These are phyloP conservation scores for Botryotinia globosa DNA, from an alignment of 2,329 filamentous ascomycete species.

Conservation along the genomic window DNA sequence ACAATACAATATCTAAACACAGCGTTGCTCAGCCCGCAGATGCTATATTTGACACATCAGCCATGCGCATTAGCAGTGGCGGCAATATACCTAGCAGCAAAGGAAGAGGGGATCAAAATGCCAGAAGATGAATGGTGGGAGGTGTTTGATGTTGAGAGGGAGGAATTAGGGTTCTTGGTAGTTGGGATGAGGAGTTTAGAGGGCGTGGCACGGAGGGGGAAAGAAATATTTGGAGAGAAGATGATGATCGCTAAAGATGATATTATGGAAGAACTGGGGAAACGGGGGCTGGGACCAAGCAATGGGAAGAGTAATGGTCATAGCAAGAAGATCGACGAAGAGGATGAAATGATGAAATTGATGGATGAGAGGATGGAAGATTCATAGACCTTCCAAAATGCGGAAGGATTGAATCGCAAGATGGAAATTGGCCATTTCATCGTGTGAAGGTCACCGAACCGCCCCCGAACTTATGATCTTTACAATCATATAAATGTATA, in stretches of 20 bases:
- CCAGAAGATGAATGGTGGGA: slow-evolving; percentile 94
- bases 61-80: slow-evolving; percentile 81
- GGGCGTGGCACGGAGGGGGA: slow-evolving; percentile 45
- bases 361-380: slow-evolving; percentile 33
- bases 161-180: slow-evolving; percentile 90
- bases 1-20: slow-evolving; percentile 81
- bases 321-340: neutral
- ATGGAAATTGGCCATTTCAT: too few relatives aligned
- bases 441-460: neutral
- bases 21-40: slow-evolving; percentile 79
- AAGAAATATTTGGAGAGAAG: slow-evolving; percentile 29
- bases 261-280: slow-evolving; percentile 26
- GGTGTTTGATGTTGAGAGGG: slow-evolving; percentile 91
- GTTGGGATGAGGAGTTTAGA: slow-evolving; percentile 80
- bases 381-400: neutral
- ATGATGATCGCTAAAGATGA: slow-evolving; percentile 30
- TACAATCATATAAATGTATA: neutral
- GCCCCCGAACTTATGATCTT: neutral
- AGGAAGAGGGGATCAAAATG: slow-evolving; percentile 72
- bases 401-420: neutral
- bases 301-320: neutral
- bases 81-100: slow-evolving; percentile 84
- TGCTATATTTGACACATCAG: slow-evolving; percentile 89
- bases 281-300: neutral
- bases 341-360: slow-evolving; percentile 24